Conservation (phyloP, 371 early-diverging fungal genomes). For the Coemansia sp. region DNA sequence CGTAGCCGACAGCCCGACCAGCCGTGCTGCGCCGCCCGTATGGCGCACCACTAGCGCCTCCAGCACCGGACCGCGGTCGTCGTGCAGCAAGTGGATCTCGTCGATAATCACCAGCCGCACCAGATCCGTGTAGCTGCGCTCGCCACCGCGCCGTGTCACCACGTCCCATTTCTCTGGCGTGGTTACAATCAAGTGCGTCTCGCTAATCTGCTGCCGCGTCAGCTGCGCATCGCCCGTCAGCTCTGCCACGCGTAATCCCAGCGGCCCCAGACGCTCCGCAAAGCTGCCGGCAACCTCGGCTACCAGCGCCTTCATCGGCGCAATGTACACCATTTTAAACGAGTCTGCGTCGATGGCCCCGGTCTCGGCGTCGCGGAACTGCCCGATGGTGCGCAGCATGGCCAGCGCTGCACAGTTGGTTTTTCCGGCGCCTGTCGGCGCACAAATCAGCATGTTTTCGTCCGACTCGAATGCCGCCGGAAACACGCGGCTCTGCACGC, state of each 20-base stretch:
- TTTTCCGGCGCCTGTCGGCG: slow-evolving; percentile 99
- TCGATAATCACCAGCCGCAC: slow-evolving; percentile 98
- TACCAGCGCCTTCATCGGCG: slow-evolving; percentile 99
- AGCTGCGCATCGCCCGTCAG: slow-evolving; percentile 98
- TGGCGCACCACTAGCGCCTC: slow-evolving; percentile 81
- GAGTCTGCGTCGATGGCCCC: slow-evolving; percentile 76
- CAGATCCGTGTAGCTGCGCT: slow-evolving; percentile 85
- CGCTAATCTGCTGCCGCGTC: slow-evolving; percentile 90
- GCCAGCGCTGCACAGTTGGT: slow-evolving; percentile 98
- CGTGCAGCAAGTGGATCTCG: slow-evolving; percentile 99
- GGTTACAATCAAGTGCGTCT: slow-evolving; percentile 97
- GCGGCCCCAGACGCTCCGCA: slow-evolving; percentile 68
- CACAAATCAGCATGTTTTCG: slow-evolving; percentile 96
- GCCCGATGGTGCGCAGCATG: slow-evolving; percentile 82
- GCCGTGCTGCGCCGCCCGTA: slow-evolving; percentile 74
- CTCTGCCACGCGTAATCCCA: slow-evolving; percentile 92
- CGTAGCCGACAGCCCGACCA: slow-evolving; percentile 99
- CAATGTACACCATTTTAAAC: slow-evolving; percentile 98
- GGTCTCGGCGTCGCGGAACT: slow-evolving; percentile 70
- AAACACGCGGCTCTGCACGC: slow-evolving; percentile 91
- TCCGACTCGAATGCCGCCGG: slow-evolving; percentile 84
- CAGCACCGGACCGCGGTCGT: slow-evolving; percentile 98
- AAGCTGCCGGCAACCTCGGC: slow-evolving; percentile 98
- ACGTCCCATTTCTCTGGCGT: slow-evolving; percentile 99
- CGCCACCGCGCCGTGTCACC: slow-evolving; percentile 94